Conservation (phyloP, 176 grass and related monocot genomes). For the Lolium perenne region DNA sequence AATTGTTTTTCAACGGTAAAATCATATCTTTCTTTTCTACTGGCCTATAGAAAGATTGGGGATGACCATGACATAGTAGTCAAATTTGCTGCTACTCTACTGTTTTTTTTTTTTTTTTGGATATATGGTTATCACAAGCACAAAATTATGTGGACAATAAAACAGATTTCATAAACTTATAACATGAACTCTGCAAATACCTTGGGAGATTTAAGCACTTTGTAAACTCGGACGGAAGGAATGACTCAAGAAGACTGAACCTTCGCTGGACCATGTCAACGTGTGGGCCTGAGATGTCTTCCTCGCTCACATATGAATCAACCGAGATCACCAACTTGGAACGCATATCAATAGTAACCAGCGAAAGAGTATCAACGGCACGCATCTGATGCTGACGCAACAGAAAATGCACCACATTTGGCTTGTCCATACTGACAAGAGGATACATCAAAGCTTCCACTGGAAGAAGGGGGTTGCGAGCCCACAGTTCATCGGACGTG, state of each 20-base stretch:
- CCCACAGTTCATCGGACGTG: background rate
- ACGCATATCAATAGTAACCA: background rate
- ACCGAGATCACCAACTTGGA: background rate
- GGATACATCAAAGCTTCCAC: background rate
- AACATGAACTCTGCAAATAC: too few species aligned
- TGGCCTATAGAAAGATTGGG: too few species aligned
- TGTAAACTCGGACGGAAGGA: background rate
- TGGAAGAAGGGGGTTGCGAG: background rate
- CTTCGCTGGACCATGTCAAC: background rate
- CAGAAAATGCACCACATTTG: constrained; percentile 14
- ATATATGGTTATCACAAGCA: too few species aligned
- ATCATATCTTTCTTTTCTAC: too few species aligned
- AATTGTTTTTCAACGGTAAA: too few species aligned
- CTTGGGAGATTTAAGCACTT: background rate
- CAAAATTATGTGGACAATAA: too few species aligned
- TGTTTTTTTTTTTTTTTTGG: too few species aligned
- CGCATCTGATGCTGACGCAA: background rate
- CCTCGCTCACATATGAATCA: background rate
- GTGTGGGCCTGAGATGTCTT: background rate
- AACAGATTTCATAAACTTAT: too few species aligned
- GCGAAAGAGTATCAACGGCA: background rate
- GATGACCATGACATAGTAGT: too few species aligned
- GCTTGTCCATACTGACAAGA: background rate
- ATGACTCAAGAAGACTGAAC: background rate
- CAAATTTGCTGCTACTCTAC: too few species aligned